These are phyloP conservation scores for Boletellus emodensis DNA, from an alignment of 768 basidiomycete species.

Conservation along the genomic window DNA sequence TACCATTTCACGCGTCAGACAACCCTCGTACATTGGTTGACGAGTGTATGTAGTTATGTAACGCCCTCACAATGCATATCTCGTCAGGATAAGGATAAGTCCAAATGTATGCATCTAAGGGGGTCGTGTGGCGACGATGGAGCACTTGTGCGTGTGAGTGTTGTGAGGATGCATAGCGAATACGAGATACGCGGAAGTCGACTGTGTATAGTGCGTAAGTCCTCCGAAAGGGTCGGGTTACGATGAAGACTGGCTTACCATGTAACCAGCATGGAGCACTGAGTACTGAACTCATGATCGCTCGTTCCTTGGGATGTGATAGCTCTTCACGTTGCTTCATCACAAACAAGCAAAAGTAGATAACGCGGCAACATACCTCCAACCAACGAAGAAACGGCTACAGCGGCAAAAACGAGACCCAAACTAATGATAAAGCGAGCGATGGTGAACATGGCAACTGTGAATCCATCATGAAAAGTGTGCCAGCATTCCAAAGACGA, in stretches of 20 bases:
- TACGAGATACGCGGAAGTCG: too few relatives aligned
- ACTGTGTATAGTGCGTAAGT: not conserved
- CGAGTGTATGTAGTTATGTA: too few relatives aligned
- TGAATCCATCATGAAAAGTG: too few relatives aligned
- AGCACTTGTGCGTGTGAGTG: too few relatives aligned
- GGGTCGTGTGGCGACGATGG: too few relatives aligned
- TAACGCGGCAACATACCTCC: not conserved
- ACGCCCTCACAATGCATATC: too few relatives aligned
- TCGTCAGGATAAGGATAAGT: too few relatives aligned
- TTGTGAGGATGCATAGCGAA: too few relatives aligned
- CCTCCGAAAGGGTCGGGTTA: not conserved
- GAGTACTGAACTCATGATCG: not conserved
- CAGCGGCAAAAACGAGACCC: not conserved
- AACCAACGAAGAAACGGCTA: conserved; percentile 4
- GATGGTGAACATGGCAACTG: conserved; percentile 8
- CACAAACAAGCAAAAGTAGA: not conserved
- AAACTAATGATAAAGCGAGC: conserved; percentile 4
- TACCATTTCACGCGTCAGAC: too few relatives aligned
- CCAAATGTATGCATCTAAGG: too few relatives aligned
- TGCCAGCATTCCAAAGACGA: not conserved
- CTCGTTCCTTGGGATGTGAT: conserved; percentile 14
- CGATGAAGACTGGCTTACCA: not conserved
- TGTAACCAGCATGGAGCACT: too few relatives aligned
- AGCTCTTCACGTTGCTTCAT: not conserved
- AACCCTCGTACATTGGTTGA: too few relatives aligned